A percentile compares a stretch with the other conserved stretches of the same genome.
Conservation (phyloP, 2,329 filamentous ascomycete species). For the Falciphora oryzae region DNA sequence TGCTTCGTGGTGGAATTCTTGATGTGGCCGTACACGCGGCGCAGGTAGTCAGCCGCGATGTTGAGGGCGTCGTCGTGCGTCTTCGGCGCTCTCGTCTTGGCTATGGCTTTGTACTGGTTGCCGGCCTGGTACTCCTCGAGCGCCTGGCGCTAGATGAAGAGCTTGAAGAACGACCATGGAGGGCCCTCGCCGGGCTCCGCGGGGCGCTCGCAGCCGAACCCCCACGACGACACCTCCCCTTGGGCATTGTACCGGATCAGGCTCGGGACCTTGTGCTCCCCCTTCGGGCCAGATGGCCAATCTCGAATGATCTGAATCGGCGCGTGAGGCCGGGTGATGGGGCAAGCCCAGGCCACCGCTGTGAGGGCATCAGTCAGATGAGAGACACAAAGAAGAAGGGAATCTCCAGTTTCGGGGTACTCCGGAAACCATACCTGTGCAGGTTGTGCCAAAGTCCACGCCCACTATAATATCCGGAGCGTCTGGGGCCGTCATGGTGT, state of each 20-base stretch:
- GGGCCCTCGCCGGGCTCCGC: slow-evolving; percentile 29
- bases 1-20: slow-evolving; percentile 37
- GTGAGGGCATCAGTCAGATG: not conserved
- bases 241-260: slow-evolving; percentile 38
- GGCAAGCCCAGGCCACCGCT: slow-evolving; percentile 26
- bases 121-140: slow-evolving; percentile 26
- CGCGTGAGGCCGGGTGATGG: slow-evolving; percentile 24
- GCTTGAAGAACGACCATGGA: slow-evolving; percentile 48
- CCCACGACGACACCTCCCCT: slow-evolving; percentile 40
- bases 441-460: slow-evolving; percentile 42
- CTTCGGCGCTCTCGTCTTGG: slow-evolving; percentile 31
- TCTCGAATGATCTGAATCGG: slow-evolving; percentile 42
- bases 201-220: slow-evolving; percentile 45
- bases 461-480: slow-evolving; percentile 35
- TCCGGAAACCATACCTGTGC: slow-evolving; percentile 29
- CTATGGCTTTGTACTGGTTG: too few species aligned
- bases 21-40: slow-evolving; percentile 41
- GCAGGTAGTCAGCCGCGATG: slow-evolving; percentile 43
- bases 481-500: not conserved
- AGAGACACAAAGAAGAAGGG: too few species aligned
- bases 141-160: slow-evolving; percentile 42
- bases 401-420: too few species aligned
- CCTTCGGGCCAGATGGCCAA: slow-evolving; percentile 47
- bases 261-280: slow-evolving; percentile 50
- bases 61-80: slow-evolving; percentile 36